phyloP scores from a whole-genome alignment of 2,329 filamentous ascomycete species.

The Graphiopsis chlorocephala region DNA sequence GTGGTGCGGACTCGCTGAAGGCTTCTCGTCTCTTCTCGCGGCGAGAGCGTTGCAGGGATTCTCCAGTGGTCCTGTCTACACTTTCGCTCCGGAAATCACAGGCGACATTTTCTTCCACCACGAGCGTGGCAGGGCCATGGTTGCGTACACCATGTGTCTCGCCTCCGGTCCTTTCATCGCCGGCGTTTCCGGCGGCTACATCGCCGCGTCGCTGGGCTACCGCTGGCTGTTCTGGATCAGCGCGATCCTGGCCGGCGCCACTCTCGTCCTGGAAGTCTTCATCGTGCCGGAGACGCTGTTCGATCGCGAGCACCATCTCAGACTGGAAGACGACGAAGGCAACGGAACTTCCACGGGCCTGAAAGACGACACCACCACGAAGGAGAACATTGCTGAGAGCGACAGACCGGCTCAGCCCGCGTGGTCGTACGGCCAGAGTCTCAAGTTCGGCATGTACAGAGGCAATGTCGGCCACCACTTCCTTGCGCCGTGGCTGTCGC shows the following conservation, averaged over 20 bases:
- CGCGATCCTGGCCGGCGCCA: constrained; percentile 35
- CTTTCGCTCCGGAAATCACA: constrained; percentile 40
- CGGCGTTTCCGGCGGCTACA: constrained; percentile 42
- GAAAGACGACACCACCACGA: constrained; percentile 24
- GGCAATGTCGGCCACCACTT: constrained; percentile 36
- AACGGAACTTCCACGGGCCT: constrained; percentile 19
- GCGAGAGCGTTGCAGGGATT: constrained; percentile 40
- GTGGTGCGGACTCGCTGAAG: constrained; percentile 41
- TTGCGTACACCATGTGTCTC: constrained; percentile 19
- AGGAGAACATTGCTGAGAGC: constrained; percentile 20
- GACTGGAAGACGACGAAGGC: constrained; percentile 19
- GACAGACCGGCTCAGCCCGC: constrained; percentile 14
- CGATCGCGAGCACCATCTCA: constrained; percentile 33
- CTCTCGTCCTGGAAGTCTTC: constrained; percentile 35
- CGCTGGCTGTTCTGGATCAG: constrained; percentile 43
- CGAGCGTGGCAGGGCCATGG: constrained; percentile 41
- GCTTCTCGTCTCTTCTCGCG: constrained; percentile 37
- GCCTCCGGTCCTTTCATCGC: constrained; percentile 24
- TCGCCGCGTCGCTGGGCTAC: constrained; percentile 36
- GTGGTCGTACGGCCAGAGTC: constrained; percentile 28
- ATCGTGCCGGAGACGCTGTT: constrained; percentile 42
- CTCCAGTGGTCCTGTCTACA: constrained; percentile 38
- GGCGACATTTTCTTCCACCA: constrained; percentile 45
- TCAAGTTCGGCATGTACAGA: constrained; percentile 37
- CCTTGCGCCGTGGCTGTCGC: constrained; percentile 37